Evolutionary conservation across 257 asterid genomes (phyloP), one percentile per base, ranked within the genome.

Genomic region (Scutellaria barbata): DNA sequence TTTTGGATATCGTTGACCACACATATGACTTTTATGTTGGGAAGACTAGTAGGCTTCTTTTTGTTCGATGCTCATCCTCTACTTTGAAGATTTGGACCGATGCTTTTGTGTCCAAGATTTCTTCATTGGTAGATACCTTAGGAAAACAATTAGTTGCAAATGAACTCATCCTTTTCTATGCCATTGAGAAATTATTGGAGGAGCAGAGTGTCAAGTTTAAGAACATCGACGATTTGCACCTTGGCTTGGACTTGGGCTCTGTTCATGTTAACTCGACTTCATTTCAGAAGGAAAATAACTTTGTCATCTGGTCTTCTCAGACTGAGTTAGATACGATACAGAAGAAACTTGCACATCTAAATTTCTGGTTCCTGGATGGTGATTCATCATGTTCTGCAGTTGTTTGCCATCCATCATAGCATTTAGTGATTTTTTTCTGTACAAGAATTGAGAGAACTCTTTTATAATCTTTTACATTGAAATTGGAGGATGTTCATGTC

Each of bases 321-420:
- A 67, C 79, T 62, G 78, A 66, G 62, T 58, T 79, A 25, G 82
- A 82, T 71, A 6, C 8, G 14, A 71, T 90, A 46, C 86, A 81
- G 82, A 84, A 80, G 77, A 84, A 66, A 69, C 97, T 93, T 61
- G 82, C 57, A 57, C 81, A 79, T 45, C 51, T 85, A 35, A 80
- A 72, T 69, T 18, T 80, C 76, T 93, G 96, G 97, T 78, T 66
- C 74, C 78, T 93, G 33, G 96, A 93, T 74, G 67, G 71, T n/a
- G 98, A 89, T 68, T 82, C 75, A 57, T 87, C 96, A 0, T 93
- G 98, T 78, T 79, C 83, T 39, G 88, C 85, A 6, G 96, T 93
- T 71, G 78, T 86, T 68, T 93, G 98, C 75, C 92, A 90, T 77
- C 85, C 63, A 6, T 78, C 89, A 16, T 87, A 85, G 78, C 60